These are phyloP conservation scores for Zygnema cylindricum DNA, from an alignment of 139 green algal species.

Conservation along the genomic window DNA sequence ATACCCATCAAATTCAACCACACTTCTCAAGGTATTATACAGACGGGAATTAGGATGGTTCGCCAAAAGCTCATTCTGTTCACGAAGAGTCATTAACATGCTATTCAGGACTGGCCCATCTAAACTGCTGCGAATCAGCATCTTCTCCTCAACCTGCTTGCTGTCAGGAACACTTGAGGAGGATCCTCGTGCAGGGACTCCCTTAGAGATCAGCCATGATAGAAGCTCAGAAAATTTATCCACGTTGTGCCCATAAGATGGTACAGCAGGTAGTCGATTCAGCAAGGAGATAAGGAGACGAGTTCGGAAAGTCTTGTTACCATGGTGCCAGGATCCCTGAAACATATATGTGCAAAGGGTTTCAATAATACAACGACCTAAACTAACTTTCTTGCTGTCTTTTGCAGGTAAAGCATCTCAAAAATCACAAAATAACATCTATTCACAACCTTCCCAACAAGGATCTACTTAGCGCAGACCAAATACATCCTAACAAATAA, in stretches of 20 bases:
- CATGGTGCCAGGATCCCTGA: slow-evolving; percentile 40
- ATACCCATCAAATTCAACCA: slow-evolving; percentile 65
- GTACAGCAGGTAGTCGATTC: not conserved
- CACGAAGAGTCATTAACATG: slow-evolving; percentile 7
- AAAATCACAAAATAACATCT: too few species aligned
- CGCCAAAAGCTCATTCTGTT: slow-evolving; percentile 45
- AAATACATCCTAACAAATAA: too few species aligned
- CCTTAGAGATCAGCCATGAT: slow-evolving; percentile 23
- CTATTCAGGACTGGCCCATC: not conserved
- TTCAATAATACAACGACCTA: too few species aligned
- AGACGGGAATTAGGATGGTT: slow-evolving; percentile 58
- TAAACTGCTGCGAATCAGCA: not conserved
- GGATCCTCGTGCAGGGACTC: not conserved
- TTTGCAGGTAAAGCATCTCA: too few species aligned
- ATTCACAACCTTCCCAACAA: too few species aligned
- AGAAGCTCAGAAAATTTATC: slow-evolving; percentile 43
- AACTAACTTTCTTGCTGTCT: too few species aligned
- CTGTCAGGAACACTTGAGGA: not conserved
- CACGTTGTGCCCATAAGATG: slow-evolving; percentile 10
- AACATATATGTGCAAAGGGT: too few species aligned
- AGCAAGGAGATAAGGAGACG: slow-evolving; percentile 20
- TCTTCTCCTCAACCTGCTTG: not conserved
- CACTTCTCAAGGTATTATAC: slow-evolving; percentile 52
- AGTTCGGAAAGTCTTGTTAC: not conserved
- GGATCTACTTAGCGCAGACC: too few species aligned